Evolutionary conservation across 352 stramenopile species (phyloP).

Genomic region (Globisporangium nodosum): DNA sequence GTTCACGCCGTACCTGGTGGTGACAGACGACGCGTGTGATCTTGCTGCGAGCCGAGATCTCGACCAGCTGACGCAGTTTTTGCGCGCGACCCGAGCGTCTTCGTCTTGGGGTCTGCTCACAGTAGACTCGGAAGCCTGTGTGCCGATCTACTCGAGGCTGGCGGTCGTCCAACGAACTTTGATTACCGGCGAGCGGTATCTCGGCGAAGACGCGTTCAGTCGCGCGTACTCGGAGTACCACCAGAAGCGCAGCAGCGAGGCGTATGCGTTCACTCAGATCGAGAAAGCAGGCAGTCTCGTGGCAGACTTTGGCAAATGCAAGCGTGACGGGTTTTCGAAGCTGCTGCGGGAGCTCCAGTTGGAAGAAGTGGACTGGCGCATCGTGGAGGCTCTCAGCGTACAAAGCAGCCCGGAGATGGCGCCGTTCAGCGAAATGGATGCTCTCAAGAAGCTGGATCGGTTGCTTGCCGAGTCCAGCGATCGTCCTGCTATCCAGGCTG

Average conservation of each 20-base stretch:
- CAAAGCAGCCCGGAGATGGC: conserved; percentile 36
- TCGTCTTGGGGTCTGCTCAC: conserved; percentile 50
- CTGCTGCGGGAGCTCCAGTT: conserved; percentile 28
- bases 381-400: conserved; percentile 34
- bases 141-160: conserved; percentile 39
- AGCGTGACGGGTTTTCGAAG: background rate
- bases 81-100: conserved; percentile 24
- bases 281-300: conserved; percentile 2
- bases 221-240: conserved; percentile 22
- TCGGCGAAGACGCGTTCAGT: conserved; percentile 37
- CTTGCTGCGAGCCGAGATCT: conserved; percentile 26
- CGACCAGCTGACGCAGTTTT: conserved; percentile 23
- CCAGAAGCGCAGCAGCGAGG: conserved; percentile 17
- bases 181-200: conserved; percentile 20
- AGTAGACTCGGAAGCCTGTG: conserved; percentile 50
- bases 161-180: conserved; percentile 33
- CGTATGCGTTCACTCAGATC: conserved; percentile 25
- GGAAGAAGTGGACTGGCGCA: conserved; percentile 43
- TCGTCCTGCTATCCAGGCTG: conserved; percentile 59
- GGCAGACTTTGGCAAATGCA: background rate
- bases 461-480: conserved; percentile 32
- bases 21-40: conserved; percentile 37
- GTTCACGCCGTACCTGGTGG: conserved; percentile 32
- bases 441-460: conserved; percentile 38
- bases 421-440: conserved; percentile 41